Base-by-base conservation (phyloP, 1,284 basidiomycete species). In the Bondarzewia mesenterica region DNA sequence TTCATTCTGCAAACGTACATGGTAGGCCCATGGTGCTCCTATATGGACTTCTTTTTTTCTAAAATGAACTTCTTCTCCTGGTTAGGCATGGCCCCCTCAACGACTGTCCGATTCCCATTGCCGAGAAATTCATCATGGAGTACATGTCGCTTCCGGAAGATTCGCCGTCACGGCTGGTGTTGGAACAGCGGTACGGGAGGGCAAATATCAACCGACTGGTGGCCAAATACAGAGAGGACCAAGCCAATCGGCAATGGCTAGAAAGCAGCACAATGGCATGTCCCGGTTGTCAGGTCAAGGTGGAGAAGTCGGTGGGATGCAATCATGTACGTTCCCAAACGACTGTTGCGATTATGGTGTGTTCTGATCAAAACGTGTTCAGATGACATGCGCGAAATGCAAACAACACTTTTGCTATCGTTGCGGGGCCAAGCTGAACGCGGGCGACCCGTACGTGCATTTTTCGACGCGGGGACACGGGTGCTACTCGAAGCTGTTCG, bases 301-400 rank as follows among this genome's bases (percentile, higher is more conserved):
- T 89, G n/a, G 80, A 90, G 63, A 89, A 90, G 66, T 78, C 72
- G 16, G 55, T 73, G 45, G 86, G 88, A 1, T 90, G 86, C 62
- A 87, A 87, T 58, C 85, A 87, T 64, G 84, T 85, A 49, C 43
- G 46, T 47, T 36, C 40, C 50, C 42, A 21, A 43, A 46, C 22
- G 35, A 32, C 20, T 20, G 36, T 44, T 20, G 44, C 26, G 29
- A 39, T 27, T n/a, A 7, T 21, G 14, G 36, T 21, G n/a, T 22
- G 35, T 46, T 42, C 48, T 50, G 42, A 50, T 38, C 35, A 23
- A 42, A 23, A 50, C 54, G 36, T 52, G 22, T 41, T 22, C 53
- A 87, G 83, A 88, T 88, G 83, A 85, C 77, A 6, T 89, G 87
- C 58, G 63, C 68, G 20, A 80, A 80, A 53, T 89, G 85, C 63